Base-by-base conservation (phyloP, 495 filamentous ascomycete species). In the Venustampulla echinocandica region DNA sequence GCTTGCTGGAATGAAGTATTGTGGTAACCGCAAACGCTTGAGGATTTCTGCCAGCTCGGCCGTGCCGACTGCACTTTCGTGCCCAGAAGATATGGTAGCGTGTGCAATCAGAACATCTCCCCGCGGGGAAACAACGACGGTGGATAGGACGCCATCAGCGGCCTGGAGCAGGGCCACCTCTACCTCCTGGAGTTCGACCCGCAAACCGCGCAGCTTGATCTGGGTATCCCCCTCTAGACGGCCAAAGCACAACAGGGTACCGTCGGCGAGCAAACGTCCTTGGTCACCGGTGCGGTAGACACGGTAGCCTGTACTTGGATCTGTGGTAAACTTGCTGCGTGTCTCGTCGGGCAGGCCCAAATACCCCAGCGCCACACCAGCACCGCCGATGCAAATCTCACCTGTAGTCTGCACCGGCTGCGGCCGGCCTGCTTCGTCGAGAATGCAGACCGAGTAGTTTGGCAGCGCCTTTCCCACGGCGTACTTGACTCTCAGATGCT, bases 171-270 rank as follows among this genome's bases (percentile, higher is more conserved):
- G 56, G 10, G 49, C 42, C 2, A n/a, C 19, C 50, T 75, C 73
- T 1, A 77, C 56, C 3, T 78, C 74, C 13, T 60, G 45, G 0
- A 79, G 46, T 9, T 79, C 71, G 6, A 77, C 64, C 0, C 74
- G 72, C 7, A 74, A 42, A 0, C 75, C 75, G 0, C 66, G 52
- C 0, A 79, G 23, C 44, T 79, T 77, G 35, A 75, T 49, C 51
- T 74, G 68, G 10, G 61, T 67, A 42, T 69, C 68, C 21, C 63
- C 65, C 3, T 57, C 54, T 3, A 56, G 64, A 10, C 68, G 58
- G 0, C 65, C 65, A 4, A 62, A 18, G 3, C 60, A 46, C 11
- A 61, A 28, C 11, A 70, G 37, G 1, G 51, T 41, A 11, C 67
- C 64, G 49, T 64, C 55, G 7, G 45, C 35, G n/a, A n/a, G n/a